These are phyloP conservation scores for Myriosclerotinia scirpicola DNA, from an alignment of 2,329 filamentous ascomycete species.

Conservation along the genomic window DNA sequence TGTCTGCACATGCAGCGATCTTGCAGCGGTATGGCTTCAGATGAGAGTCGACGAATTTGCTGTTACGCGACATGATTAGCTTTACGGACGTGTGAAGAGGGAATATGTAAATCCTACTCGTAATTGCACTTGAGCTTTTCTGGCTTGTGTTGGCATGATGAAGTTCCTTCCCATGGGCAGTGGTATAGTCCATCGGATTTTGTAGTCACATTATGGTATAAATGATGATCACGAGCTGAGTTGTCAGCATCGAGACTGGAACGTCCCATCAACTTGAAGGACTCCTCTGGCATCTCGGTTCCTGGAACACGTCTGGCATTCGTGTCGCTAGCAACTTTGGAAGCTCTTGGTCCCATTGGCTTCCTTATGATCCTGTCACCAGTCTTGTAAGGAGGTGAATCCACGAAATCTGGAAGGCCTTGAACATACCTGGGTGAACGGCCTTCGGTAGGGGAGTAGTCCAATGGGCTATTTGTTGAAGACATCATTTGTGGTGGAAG, in stretches of 20 bases:
- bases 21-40: constrained; percentile 96
- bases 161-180: constrained; percentile 79
- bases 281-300: constrained; percentile 37
- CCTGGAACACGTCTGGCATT: constrained; percentile 31
- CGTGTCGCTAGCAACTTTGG: constrained; percentile 38
- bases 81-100: constrained; percentile 18
- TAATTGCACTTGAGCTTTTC: constrained; percentile 99
- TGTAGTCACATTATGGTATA: constrained; percentile 66
- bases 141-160: constrained; percentile 79
- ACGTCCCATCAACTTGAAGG: constrained; percentile 36
- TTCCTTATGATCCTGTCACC: constrained; percentile 37
- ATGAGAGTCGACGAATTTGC: constrained; percentile 97
- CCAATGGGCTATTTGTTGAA: constrained; percentile 35
- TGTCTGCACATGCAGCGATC: constrained; percentile 75
- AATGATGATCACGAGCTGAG: constrained; percentile 60
- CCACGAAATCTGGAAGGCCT: constrained; percentile 34
- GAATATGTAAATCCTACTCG: constrained; percentile 65
- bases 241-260: constrained; percentile 41
- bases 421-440: constrained; percentile 41
- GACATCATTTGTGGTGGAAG: constrained; percentile 33
- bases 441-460: constrained; percentile 37
- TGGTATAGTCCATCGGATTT: constrained; percentile 81
- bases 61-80: constrained; percentile 45
- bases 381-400: constrained; percentile 37
- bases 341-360: constrained; percentile 37